These are phyloP conservation scores for Colletotrichum eleusines DNA, from an alignment of 2,329 filamentous ascomycete species.

Conservation along the genomic window DNA sequence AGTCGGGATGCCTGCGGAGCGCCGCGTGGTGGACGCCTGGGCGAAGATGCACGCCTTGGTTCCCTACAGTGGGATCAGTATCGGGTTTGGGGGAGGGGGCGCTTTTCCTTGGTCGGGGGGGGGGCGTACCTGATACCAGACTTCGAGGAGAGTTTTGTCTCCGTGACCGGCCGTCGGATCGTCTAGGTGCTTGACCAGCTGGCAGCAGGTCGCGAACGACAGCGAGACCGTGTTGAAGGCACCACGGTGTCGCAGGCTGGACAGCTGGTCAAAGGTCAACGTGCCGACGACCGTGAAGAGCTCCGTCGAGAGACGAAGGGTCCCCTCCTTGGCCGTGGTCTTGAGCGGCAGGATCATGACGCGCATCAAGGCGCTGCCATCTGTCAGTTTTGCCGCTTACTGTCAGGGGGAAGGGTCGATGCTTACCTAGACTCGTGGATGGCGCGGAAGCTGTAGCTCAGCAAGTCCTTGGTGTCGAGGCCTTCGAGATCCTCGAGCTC, in stretches of 20 bases:
- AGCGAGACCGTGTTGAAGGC: constrained; percentile 94
- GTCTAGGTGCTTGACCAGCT: constrained; percentile 66
- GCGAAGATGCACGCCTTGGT: constrained; percentile 78
- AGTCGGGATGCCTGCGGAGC: constrained; percentile 92
- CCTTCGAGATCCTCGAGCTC: constrained; percentile 79
- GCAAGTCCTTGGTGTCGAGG: constrained; percentile 84
- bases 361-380: constrained; percentile 75
- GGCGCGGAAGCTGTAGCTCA: constrained; percentile 95
- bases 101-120: neutral
- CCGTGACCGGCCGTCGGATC: constrained; percentile 40
- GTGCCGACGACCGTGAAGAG: constrained; percentile 77
- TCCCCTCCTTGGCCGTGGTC: constrained; percentile 57
- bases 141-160: constrained; percentile 63
- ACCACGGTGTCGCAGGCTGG: constrained; percentile 86
- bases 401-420: neutral
- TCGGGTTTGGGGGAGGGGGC: neutral
- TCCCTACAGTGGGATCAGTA: constrained; percentile 55
- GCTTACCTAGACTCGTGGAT: constrained; percentile 90
- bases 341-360: constrained; percentile 68
- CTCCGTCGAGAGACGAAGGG: constrained; percentile 61
- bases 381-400: neutral
- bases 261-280: constrained; percentile 84
- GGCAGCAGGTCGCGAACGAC: constrained; percentile 86
- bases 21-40: constrained; percentile 84
- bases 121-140: constrained; percentile 76